Evolutionary conservation across 805 yeast species (phyloP), one percentile per base, ranked within the genome.

Genomic region (Debaryomyces tyrocola): DNA sequence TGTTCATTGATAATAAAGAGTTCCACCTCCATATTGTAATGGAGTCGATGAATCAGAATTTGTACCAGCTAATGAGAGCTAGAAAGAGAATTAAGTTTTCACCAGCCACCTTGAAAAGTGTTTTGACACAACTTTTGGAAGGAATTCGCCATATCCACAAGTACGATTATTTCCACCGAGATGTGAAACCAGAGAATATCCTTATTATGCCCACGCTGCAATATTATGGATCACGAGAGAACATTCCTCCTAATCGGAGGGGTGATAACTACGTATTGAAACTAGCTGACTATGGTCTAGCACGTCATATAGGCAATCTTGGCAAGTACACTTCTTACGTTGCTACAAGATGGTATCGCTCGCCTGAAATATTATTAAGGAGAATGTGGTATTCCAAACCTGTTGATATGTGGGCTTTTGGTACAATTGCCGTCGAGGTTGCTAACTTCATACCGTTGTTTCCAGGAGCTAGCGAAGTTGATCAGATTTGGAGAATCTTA

Each of bases 131-230:
- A 62, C 63, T 91, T 1, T 69, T 89, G 47, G 74, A 79, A 46
- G 99, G 94, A 4, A 75, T 91, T 24, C 78, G 82, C 46, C 97
- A 92, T 63, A 90, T 92, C 45, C 99, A 89, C 58, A 62, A 65
- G 21, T 69, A 75, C 55, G 78, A 79, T 9, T 88, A 75, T 58
- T 84, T 84, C 58, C 98, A 92, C 63, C 78, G 99, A 47, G 99
- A 92, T 70, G 77, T 92, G 41, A 92, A 92, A 65, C 98, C 99
- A 0, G 97, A 92, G 59, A 92, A 92, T 64, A 85, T 92, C 20
- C 76, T 92, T 54, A 80, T 91, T 4, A 74, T 83, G 33, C 81
- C 84, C 18, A 67, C 85, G 5, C 64, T 67, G 34, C 74, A 74
- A 41, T 85, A 77, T 57, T 85, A 78, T 61, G 79, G 79, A 2